phyloP scores from a whole-genome alignment of 2,329 filamentous ascomycete species.

The Volutella citrinella region DNA sequence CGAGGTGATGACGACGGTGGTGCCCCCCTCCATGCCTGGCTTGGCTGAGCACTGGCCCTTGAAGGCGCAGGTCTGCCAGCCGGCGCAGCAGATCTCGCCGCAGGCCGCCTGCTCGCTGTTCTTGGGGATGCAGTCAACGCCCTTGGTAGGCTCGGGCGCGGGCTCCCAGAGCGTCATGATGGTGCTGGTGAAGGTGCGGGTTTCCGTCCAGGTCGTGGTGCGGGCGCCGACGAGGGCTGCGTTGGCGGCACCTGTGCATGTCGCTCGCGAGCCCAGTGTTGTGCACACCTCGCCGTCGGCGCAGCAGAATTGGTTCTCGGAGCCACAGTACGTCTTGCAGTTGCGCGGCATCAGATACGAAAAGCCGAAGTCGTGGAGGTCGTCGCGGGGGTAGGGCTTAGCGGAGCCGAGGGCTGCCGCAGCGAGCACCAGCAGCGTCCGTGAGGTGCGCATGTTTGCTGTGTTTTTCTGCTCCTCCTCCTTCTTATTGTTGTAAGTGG shows the following conservation, averaged over 20 bases:
- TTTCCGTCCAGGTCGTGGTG: constrained; percentile 61
- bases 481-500: too few species aligned
- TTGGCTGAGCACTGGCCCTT: constrained; percentile 57
- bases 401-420: constrained; percentile 35
- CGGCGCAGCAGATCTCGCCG: constrained; percentile 67
- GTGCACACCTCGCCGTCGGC: constrained; percentile 46
- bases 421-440: constrained; percentile 37
- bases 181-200: constrained; percentile 58
- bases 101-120: constrained; percentile 59
- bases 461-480: constrained; percentile 2
- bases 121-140: constrained; percentile 48
- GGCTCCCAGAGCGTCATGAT: constrained; percentile 48
- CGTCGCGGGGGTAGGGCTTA: constrained; percentile 49
- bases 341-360: constrained; percentile 48
- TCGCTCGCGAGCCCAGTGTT: constrained; percentile 48
- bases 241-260: constrained; percentile 47
- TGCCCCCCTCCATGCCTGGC: constrained; percentile 42
- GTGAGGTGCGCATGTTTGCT: constrained; percentile 22
- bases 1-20: constrained; percentile 43
- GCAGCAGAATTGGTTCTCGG: constrained; percentile 56
- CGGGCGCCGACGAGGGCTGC: constrained; percentile 35
- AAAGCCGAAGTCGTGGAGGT: constrained; percentile 45
- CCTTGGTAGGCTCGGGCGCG: constrained; percentile 41
- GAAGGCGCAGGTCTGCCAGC: constrained; percentile 64
- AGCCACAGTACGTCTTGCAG: constrained; percentile 54